phyloP scores from a whole-genome alignment of 2,329 filamentous ascomycete species.

The Cryphonectria japonica region DNA sequence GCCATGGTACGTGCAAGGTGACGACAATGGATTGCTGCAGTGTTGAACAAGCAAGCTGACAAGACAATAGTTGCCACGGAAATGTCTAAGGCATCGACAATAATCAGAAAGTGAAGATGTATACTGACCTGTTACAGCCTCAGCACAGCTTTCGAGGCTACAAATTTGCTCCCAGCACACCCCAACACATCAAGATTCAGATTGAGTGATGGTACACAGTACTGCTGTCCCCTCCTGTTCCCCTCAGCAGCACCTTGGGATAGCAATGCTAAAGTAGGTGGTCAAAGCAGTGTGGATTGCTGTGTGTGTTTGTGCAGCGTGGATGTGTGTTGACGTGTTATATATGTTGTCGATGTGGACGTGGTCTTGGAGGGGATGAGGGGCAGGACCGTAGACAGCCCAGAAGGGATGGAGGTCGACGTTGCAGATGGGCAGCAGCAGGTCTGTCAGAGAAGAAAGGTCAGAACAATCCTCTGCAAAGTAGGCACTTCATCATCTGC shows the following conservation, averaged over 20 bases:
- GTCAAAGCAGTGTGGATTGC: background rate
- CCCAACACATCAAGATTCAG: constrained; percentile 8
- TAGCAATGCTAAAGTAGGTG: background rate
- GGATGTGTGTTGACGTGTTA: background rate
- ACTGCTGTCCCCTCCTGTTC: constrained; percentile 1
- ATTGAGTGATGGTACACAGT: background rate
- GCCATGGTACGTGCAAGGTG: background rate
- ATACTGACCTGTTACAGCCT: constrained; percentile 24
- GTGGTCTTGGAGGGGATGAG: background rate
- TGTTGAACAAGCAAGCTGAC: background rate
- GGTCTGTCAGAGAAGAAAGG: background rate
- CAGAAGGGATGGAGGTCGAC: constrained; percentile 4
- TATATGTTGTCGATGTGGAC: background rate
- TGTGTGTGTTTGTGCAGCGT: background rate
- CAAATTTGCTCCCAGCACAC: constrained; percentile 16
- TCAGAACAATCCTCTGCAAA: background rate
- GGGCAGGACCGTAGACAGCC: constrained; percentile 11
- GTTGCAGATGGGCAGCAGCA: background rate
- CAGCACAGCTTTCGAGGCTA: constrained; percentile 10
- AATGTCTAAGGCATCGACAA: background rate
- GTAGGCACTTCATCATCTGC: background rate
- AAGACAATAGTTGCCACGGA: background rate
- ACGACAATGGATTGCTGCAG: background rate
- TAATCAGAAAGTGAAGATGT: background rate
- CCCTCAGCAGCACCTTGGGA: background rate